Percentiles rank a stretch among this genome's conserved stretches.
phyloP scores from a whole-genome alignment of 345 rosid genomes.

The Sisymbrium altissimum region DNA sequence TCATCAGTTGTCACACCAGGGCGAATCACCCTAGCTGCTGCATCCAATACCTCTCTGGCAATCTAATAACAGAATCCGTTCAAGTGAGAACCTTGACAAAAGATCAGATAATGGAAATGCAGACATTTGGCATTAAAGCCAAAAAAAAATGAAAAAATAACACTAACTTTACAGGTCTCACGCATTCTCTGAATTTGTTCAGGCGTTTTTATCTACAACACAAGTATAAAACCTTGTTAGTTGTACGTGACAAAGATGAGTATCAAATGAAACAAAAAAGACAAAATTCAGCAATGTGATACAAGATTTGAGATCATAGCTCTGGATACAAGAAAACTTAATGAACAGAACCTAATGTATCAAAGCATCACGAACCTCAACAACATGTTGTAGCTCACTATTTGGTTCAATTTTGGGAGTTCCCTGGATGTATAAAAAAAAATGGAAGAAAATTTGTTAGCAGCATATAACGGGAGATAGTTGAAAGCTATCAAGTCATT shows the following conservation, averaged over 20 bases:
- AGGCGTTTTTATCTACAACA: conserved; percentile 74
- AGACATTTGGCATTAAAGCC: neutral
- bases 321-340: neutral
- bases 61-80: conserved; percentile 41
- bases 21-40: conserved; percentile 67
- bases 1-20: conserved; percentile 97
- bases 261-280: too few relatives aligned
- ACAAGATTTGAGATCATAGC: neutral
- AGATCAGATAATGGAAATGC: neutral
- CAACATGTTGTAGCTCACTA: conserved; percentile 78
- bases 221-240: conserved; percentile 19
- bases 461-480: neutral
- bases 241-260: neutral
- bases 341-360: neutral
- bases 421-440: conserved; percentile 50
- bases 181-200: conserved; percentile 84
- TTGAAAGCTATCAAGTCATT: neutral
- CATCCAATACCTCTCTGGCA: conserved; percentile 90
- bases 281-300: neutral
- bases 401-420: conserved; percentile 79
- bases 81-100: neutral
- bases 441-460: neutral
- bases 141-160: neutral
- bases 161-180: conserved; percentile 82
- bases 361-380: conserved; percentile 55